Conservation (phyloP, 108 stramenopile species). For the Fragilariopsis cylindrus region DNA sequence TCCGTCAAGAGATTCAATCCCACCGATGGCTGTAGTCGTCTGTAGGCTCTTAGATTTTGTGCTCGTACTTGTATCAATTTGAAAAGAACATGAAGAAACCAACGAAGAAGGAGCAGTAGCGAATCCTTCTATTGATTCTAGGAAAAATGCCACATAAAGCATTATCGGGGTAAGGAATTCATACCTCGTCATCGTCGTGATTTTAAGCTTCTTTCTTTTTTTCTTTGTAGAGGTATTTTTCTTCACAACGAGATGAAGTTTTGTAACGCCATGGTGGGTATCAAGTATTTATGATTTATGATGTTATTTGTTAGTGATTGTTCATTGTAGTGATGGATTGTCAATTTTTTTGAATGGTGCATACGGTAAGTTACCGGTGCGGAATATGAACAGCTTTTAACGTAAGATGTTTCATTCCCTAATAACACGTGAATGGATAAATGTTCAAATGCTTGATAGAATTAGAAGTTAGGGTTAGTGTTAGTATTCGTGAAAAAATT, state of each 20-base stretch:
- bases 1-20: not conserved
- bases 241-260: no score
- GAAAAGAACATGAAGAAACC: not conserved
- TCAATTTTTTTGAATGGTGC: not conserved
- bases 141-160: conserved; percentile 3
- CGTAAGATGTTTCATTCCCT: no score
- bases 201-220: not conserved
- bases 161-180: not conserved
- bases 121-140: conserved; percentile 6
- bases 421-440: no score
- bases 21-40: not conserved
- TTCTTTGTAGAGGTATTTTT: not conserved
- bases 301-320: no score
- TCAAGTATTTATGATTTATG: no score
- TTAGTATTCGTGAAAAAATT: no score
- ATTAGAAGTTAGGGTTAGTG: no score
- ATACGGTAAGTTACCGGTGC: not conserved
- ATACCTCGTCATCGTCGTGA: not conserved
- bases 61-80: not conserved
- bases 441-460: no score
- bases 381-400: no score
- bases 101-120: not conserved
- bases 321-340: not conserved
- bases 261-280: no score
- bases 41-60: not conserved